A percentile compares a stretch with the other conserved stretches of the same genome.
phyloP scores from a whole-genome alignment of 2,329 filamentous ascomycete genomes.

The Fusarium sp. region DNA sequence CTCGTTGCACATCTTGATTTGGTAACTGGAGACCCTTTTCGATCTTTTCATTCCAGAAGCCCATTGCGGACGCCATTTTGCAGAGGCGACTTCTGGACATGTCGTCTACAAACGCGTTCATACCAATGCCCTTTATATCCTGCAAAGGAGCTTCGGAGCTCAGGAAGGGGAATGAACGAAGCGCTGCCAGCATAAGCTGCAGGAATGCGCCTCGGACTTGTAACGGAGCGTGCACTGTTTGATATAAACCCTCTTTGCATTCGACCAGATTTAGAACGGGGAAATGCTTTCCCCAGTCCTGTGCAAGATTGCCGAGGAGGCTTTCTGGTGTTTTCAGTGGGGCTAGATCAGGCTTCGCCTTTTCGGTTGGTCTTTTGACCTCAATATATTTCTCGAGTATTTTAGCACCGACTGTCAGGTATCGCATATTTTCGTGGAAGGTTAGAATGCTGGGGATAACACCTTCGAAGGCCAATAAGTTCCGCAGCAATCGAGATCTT shows the following conservation, averaged over 20 bases:
- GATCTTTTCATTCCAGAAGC: background rate
- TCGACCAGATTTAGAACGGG: background rate
- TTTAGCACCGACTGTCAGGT: conserved; percentile 7
- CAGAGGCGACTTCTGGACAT: background rate
- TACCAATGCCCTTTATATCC: background rate
- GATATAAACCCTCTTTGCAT: background rate
- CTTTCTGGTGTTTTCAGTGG: background rate
- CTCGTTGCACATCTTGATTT: background rate
- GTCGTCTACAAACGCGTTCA: background rate
- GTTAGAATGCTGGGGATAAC: conserved; percentile 8
- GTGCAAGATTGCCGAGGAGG: background rate
- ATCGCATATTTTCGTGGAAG: conserved; percentile 15
- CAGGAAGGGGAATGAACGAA: background rate
- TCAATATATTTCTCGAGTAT: conserved; percentile 10
- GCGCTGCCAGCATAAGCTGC: background rate
- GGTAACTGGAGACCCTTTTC: background rate
- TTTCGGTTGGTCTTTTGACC: conserved; percentile 2
- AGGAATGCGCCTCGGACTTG: background rate
- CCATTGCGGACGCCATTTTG: background rate
- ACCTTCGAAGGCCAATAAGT: conserved; percentile 1
- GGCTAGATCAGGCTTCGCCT: background rate
- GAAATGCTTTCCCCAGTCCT: background rate
- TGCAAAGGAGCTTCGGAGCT: background rate
- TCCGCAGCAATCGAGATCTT: background rate
- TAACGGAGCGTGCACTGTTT: background rate